Base-by-base conservation (phyloP, 2,329 filamentous ascomycete genomes). In the Colletotrichum endophyticum region DNA sequence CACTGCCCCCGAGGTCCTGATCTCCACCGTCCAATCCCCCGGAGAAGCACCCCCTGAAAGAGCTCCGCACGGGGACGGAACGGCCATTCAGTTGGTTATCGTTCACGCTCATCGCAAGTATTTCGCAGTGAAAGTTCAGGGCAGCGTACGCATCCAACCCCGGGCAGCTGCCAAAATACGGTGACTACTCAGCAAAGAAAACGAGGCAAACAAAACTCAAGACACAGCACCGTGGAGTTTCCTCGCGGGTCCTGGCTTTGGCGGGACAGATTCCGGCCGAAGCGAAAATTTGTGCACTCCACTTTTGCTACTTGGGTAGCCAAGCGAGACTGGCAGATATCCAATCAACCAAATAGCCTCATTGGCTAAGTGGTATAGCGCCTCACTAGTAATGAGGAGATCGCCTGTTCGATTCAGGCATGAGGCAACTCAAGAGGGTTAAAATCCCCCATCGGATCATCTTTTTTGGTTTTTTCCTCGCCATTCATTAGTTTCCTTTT, bases 301-400 rank as follows among this genome's bases (percentile, higher is more conserved):
- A 25, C 30, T 27, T 2, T 5, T 16, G 34, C 62, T 34, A 67
- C 19, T 53, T 49, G 11, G 3, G 7, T 6, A 7, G 16, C 3
- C 9, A 7, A 13, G 19, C 15, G 8, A 4, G 3, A 6, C 0
- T 0, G 0, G 0, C 0, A 0, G 2, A 8, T 30, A 70, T 44
- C 66, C 66, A 64, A 70, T 73, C 8, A 34, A 22, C 6, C 30
- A 53, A 22, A 53, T 53, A 11, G 72, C 66, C 66, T 73, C 70
- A 59, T 73, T 73, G 72, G 72, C 72, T 73, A 62, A 73, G 72
- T 73, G 72, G 72, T 73, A 73, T 63, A 73, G 72, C 72, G 72
- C 67, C 72, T 73, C 72, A 73, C 72, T 73, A 73, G 72, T 73
- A 73, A 73, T 73, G 72, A 73, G 72, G 67, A 73, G 72, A 73